Base-by-base conservation (phyloP, 2,329 filamentous ascomycete genomes). In the Aspergillus neoniger region DNA sequence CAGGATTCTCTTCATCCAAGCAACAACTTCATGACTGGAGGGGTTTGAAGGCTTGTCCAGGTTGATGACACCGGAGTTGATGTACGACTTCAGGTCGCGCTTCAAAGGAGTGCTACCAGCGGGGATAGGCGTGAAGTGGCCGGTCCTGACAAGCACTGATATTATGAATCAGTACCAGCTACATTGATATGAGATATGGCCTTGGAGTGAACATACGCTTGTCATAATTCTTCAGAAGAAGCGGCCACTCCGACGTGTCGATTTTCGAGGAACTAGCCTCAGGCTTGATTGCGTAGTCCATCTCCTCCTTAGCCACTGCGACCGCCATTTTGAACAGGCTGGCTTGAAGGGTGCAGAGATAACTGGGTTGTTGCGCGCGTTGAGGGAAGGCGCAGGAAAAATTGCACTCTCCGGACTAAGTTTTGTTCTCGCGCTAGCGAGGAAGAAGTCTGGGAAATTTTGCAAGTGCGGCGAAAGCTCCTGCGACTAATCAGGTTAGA, bases 1-100 rank as follows among this genome's bases (percentile, higher is more conserved):
- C 59, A 99, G 85, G 73, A 98, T 98, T 72, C 94, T 89, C 89
- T 99, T 99, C 71, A 98, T 91, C 95, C 95, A 99, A 68, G 95
- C 94, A 74, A 99, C 95, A 68, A 99, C 95, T 84, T 99, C 95
- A 85, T 99, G 95, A 74, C 90, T 95, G 69, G 93, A 97, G 57
- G 94, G 94, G 83, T 99, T 99, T 56, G 93, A 96, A 60, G 94
- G 95, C 83, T 96, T 96, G 82, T 96, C 91, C 70, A 97, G 88
- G 83, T 99, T 99, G 81, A 99, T 98, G 61, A 99, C 94, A 81
- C 95, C 95, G 66, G 92, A 96, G 78, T 91, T 94, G 77, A 99
- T 88, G 82, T 98, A 99, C 66, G 91, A 92, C 85, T 97, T 97
- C 75, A 99, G 86, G 78, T 98, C 94, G 79, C 95, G 91, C 81